Evolutionary conservation across 805 yeast genomes (phyloP), one percentile per base, ranked within the genome.

Genomic region (Tetrapisispora arboricola): DNA sequence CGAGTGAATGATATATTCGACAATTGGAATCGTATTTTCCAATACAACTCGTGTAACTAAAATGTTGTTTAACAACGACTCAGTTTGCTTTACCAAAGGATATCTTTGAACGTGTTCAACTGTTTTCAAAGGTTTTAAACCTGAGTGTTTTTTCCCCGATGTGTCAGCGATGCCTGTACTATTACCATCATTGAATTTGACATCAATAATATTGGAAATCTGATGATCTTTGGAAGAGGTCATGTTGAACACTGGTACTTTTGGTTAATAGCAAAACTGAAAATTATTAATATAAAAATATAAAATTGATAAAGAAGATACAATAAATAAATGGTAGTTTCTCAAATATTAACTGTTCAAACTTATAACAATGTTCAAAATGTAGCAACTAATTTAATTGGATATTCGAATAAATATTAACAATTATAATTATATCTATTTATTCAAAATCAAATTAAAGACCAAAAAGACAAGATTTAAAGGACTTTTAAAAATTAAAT

Each of bases 61-160:
- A 24, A 68, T 46, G 10, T 53, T 50, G 30, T 57, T 57, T 29
- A 65, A 48, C 25, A 58, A 46, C 4, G 60, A 64, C 24, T 56
- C 56, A 5, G 72, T 65, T 43, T 70, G 66, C 45, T 60, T 61
- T 11, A 70, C 70, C 43, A 75, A 52, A 3, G 81, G 79, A 45
- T 72, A 76, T 6, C 63, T 53, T 44, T 63, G 62, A 26, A 75
- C 48, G 50, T 71, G 79, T 2, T 64, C 51, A 43, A 65, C 54
- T 9, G 67, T 57, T 40, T 59, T 67, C 12, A 28, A 11, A 60
- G 36, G 6, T 35, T 31, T 27, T 16, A n/a, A 13, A 28, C 34
- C 27, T 11, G 12, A 11, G 13, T 11, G 4, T 25, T 25, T 3
- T 27, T 34, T 34, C 20, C 25, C 16, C 16, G 9, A 3, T 16